These are phyloP conservation scores for Colletotrichum tanaceti DNA, from an alignment of 2,329 filamentous ascomycete genomes.

Conservation along the genomic window DNA sequence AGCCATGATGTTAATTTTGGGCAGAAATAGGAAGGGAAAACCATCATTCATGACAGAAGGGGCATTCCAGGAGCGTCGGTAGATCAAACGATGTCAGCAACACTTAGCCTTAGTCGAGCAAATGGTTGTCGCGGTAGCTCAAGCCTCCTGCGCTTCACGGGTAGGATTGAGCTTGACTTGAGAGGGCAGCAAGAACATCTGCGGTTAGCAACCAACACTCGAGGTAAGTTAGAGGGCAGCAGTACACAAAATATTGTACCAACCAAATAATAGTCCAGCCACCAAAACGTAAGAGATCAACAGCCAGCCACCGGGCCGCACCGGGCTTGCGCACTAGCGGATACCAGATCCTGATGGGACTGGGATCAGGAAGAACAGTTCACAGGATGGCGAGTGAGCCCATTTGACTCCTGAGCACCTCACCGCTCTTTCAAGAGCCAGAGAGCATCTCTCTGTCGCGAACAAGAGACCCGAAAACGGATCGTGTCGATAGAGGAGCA, in stretches of 20 bases:
- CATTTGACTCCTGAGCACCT: slow-evolving; percentile 9
- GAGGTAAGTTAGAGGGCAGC: neutral
- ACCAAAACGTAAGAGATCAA: slow-evolving; percentile 5
- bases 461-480: no score
- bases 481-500: neutral
- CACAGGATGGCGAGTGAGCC: slow-evolving; percentile 7
- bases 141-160: neutral
- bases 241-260: neutral
- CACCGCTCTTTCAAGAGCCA: slow-evolving; percentile 18
- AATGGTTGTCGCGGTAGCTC: neutral
- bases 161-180: neutral
- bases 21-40: slow-evolving; percentile 22
- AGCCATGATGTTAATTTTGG: slow-evolving; percentile 40
- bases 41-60: no score
- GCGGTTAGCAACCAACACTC: neutral
- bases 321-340: slow-evolving; percentile 16
- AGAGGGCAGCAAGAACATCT: neutral
- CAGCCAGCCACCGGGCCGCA: slow-evolving; percentile 26
- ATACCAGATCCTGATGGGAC: slow-evolving; percentile 18
- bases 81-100: slow-evolving; percentile 17
- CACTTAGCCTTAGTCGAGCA: neutral
- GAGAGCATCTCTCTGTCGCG: neutral
- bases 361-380: neutral
- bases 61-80: neutral
- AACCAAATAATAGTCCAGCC: neutral